Evolutionary conservation across 208 protist species (phyloP).

Genomic region (Acanthamoeba triangularis): DNA sequence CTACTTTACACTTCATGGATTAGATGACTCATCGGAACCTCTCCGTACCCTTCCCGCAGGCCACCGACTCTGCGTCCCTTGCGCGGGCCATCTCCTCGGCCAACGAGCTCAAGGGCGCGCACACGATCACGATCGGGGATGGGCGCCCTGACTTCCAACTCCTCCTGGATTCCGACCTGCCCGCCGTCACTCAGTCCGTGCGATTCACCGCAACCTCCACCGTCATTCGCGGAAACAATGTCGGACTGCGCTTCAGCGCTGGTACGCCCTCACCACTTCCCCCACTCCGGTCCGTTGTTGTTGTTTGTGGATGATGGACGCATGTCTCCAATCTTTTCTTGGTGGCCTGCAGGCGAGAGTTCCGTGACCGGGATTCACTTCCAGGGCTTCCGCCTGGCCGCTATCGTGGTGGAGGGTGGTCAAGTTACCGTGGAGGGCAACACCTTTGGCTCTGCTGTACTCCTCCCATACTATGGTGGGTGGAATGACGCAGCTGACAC

Average conservation of each 20-base stretch:
- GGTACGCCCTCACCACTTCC: background rate
- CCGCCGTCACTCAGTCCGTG: background rate
- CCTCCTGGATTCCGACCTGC: background rate
- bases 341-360: background rate
- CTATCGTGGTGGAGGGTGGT: background rate
- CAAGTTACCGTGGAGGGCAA: background rate
- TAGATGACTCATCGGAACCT: too few relatives aligned
- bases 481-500: too few relatives aligned
- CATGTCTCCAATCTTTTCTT: too few relatives aligned
- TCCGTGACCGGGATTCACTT: background rate
- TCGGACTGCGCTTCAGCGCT: background rate
- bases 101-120: background rate
- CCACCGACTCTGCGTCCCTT: background rate
- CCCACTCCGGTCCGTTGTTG: too few relatives aligned
- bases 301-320: too few relatives aligned
- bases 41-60: too few relatives aligned
- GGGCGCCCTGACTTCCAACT: background rate
- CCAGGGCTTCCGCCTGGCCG: background rate
- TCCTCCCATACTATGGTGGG: too few relatives aligned
- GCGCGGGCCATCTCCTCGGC: background rate
- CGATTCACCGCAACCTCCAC: background rate
- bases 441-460: background rate
- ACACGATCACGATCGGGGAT: background rate
- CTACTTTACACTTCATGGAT: too few relatives aligned
- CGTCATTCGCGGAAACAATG: background rate